phyloP scores from a whole-genome alignment of 768 basidiomycete species.

The Suillus variegatus region DNA sequence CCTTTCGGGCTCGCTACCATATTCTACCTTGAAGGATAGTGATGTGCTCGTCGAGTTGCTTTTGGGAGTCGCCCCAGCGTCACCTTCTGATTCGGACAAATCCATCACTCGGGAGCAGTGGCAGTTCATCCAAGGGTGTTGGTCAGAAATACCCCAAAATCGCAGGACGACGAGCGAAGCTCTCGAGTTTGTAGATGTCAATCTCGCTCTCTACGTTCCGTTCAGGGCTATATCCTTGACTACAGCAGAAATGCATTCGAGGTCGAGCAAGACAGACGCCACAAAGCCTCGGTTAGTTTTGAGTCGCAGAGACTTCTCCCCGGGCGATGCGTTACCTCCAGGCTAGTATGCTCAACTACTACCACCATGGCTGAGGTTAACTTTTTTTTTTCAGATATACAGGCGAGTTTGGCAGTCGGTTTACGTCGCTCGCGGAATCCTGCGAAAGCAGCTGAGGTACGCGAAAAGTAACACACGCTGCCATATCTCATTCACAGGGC shows the following conservation, averaged over 20 bases:
- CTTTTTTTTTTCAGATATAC: neutral
- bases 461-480: neutral
- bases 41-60: conserved; percentile 6
- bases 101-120: conserved; percentile 5
- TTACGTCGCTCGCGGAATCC: conserved; percentile 2
- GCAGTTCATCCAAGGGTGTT: conserved; percentile 6
- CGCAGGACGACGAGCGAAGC: neutral
- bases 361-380: no score
- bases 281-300: conserved; percentile 1
- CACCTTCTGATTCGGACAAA: neutral
- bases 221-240: conserved; percentile 1
- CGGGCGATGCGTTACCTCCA: neutral
- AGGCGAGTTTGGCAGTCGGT: conserved; percentile 2
- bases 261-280: neutral
- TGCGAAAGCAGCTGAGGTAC: neutral
- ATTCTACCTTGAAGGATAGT: conserved; percentile 3
- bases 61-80: conserved; percentile 1
- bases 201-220: conserved; percentile 1
- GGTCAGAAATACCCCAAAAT: conserved; percentile 16
- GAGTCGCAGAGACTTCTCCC: neutral
- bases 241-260: neutral
- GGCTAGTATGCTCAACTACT: neutral
- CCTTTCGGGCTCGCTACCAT: conserved; percentile 8
- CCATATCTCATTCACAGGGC: neutral
- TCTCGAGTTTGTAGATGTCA: conserved; percentile 4